Evolutionary conservation across 345 rosid species (phyloP).

Genomic region (Turnera subulata): DNA sequence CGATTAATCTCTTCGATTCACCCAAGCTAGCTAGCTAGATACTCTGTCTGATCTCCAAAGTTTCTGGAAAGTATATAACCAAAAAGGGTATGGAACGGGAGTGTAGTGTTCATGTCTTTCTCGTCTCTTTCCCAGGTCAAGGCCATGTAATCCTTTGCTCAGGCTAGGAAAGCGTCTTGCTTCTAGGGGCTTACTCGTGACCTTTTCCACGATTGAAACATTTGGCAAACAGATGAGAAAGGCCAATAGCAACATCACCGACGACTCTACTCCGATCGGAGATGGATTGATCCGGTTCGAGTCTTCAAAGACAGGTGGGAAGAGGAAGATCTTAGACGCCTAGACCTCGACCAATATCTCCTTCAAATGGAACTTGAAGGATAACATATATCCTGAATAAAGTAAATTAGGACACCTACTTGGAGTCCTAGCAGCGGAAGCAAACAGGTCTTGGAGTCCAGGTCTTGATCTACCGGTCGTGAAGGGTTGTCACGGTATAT

Average conservation of each 20-base stretch:
- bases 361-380: too few relatives aligned
- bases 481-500: too few relatives aligned
- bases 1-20: too few relatives aligned
- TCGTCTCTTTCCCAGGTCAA: constrained; percentile 78
- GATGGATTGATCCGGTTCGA: constrained; percentile 65
- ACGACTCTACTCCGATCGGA: constrained; percentile 47
- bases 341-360: constrained; percentile 31
- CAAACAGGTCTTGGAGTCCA: too few relatives aligned
- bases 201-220: constrained; percentile 49
- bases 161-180: constrained; percentile 75
- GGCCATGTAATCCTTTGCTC: constrained; percentile 86
- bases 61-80: too few relatives aligned
- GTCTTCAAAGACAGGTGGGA: constrained; percentile 59
- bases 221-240: constrained; percentile 51
- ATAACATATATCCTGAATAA: too few relatives aligned
- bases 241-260: constrained; percentile 41
- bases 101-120: constrained; percentile 65
- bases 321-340: constrained; percentile 45
- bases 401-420: too few relatives aligned
- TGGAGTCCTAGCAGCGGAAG: too few relatives aligned
- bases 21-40: too few relatives aligned
- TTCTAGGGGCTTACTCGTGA: constrained; percentile 70
- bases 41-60: too few relatives aligned
- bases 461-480: too few relatives aligned
- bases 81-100: too few relatives aligned